Evolutionary conservation across 1,284 basidiomycete genomes (phyloP), one percentile per base, ranked within the genome.

Genomic region (Pterulicium gracile): DNA sequence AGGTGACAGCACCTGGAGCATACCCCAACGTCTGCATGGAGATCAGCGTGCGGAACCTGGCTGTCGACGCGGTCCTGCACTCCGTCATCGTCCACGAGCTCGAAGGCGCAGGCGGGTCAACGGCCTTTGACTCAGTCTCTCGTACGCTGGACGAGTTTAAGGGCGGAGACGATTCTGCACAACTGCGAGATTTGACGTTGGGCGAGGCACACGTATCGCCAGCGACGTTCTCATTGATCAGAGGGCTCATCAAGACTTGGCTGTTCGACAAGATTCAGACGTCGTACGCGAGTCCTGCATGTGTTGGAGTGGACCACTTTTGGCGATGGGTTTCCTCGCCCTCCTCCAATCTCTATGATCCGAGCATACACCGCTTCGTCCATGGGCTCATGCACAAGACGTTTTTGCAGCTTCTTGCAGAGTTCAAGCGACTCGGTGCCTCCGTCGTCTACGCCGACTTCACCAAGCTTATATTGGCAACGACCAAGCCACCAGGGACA

Each of bases 361-460:
- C 94, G 1, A 87, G 91, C 45, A 73, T 98, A 3, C 92, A 98
- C 61, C 81, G 88, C 0, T 99, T 98, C 67, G 69, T 98, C 12
- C 87, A 94, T 54, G 88, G 93, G 5, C 75, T 98, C 45, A 98
- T 99, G 96, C 82, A 89, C 52, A 98, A 99, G 70, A 95, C 89
- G 0, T 94, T 98, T 62, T 87, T 98, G 40, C 96, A 98, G 65
- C 75, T 98, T 49, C 75, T 98, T 13, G 94, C 94, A 10, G 96
- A 99, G 63, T 96, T 98, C 70, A 94, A 90, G 59, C 80, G 96
- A 12, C 72, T 99, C 0, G 96, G 96, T 1, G 94, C 93, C 0
- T 81, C 88, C 49, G 84, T 98, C 47, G 80, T 98, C 20, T 93
- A 94, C 52, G 95, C 94, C n/a, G 92, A 97, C 60, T 93, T 98